Percentiles rank a stretch among this genome's conserved stretches.
Conservation (phyloP, 176 grass and related monocot species). For the Juncus effusus region DNA sequence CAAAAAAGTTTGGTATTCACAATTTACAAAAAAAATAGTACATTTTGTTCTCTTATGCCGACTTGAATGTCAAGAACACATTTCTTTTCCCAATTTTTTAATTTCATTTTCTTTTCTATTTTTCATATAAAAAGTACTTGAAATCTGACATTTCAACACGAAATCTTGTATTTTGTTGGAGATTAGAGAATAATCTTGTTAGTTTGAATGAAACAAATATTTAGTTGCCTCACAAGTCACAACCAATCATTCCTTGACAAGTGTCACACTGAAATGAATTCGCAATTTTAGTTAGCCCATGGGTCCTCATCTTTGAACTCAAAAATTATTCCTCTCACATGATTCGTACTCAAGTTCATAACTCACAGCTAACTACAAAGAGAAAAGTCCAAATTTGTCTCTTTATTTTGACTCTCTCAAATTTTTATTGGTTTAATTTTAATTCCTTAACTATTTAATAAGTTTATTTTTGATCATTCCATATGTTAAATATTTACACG, state of each 20-base stretch:
- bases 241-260: neutral
- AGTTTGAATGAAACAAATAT: neutral
- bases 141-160: neutral
- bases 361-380: too few species aligned
- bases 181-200: too few species aligned
- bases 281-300: neutral
- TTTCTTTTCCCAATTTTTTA: neutral
- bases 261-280: neutral
- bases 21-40: neutral
- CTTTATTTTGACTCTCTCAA: too few species aligned
- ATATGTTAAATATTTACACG: too few species aligned
- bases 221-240: neutral
- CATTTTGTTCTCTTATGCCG: neutral
- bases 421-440: too few species aligned
- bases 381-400: too few species aligned
- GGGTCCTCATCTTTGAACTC: neutral
- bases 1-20: constrained; percentile 3
- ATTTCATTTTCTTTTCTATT: neutral
- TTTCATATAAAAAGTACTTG: neutral
- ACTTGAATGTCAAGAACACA: neutral
- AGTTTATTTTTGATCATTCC: too few species aligned
- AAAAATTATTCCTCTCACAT: neutral
- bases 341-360: neutral
- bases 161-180: neutral
- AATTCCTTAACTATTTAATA: too few species aligned